Base-by-base conservation (phyloP, 441 rosid species). In the Gossypium aridum region DNA sequence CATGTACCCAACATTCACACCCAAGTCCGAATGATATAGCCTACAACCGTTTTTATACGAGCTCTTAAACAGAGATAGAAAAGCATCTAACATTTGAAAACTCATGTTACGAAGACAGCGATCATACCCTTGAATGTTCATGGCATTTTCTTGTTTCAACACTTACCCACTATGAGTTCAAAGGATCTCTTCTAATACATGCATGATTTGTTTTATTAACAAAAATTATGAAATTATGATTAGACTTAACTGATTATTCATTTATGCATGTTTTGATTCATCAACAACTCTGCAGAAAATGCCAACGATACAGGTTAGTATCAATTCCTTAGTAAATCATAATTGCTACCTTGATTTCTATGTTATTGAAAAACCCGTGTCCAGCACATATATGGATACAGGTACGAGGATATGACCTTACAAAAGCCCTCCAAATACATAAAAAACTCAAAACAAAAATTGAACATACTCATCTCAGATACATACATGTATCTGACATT, bases 271-370 rank as follows among this genome's bases (percentile, higher is more conserved):
- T 81, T 66, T 81, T 83, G 16, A 51, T 69, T 45, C 31, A 2
- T 10, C 51, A 31, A 60, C 72, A 78, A 73, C 57, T 70, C 56
- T 45, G 57, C 90, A 94, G 97, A 92, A 91, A 83, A 94, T 92
- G 97, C 97, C 98, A 22, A 88, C 96, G 2, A 86, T 92, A 64
- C 97, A 94, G 94, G 97, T 90, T 77, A 71, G 39, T 37, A 57
- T 55, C 55, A 2, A 45, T 17, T 34, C 31, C 64, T 26, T 70
- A 22, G 37, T 7, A 28, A 68, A 72, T 34, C 54, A 65, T 31
- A 64, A 26, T 71, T 45, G 54, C 39, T 28, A 51, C 56, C 43
- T 7, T 34, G 43, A 34, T 34, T 34, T 6, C 39, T 7, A 34
- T 34, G 9, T 34, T 34, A 7, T 34, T 2, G 9, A 34, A 34